Conservation (phyloP, 192 early-diverging fungal species). For the Obelidium mucronatum region DNA sequence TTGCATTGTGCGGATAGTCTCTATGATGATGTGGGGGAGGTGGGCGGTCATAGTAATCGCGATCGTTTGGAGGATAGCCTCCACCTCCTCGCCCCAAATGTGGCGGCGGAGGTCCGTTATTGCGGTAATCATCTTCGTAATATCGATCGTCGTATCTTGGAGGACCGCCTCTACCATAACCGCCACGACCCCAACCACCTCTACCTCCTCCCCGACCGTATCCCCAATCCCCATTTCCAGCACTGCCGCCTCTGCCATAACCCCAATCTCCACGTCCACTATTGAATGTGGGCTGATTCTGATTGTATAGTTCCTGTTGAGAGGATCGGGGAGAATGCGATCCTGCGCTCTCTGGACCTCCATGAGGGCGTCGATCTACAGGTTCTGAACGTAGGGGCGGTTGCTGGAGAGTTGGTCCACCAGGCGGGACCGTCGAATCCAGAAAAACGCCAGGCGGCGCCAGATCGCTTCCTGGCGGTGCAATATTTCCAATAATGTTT, state of each 20-base stretch:
- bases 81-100: neutral
- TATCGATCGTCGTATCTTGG: conserved; percentile 14
- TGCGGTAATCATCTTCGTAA: conserved; percentile 9
- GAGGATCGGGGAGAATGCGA: too few species aligned
- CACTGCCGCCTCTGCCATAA: neutral
- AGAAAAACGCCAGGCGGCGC: too few species aligned
- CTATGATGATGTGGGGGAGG: neutral
- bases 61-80: neutral
- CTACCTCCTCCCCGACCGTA: neutral
- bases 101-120: neutral
- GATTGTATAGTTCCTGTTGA: too few species aligned
- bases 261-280: too few species aligned
- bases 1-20: neutral
- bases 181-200: conserved; percentile 2
- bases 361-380: too few species aligned
- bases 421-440: too few species aligned
- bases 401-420: too few species aligned
- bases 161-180: neutral
- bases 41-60: neutral
- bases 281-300: too few species aligned
- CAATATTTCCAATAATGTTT: neutral
- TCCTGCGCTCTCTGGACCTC: too few species aligned
- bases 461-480: too few species aligned
- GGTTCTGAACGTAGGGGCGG: too few species aligned
- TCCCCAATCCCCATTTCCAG: neutral